Percentiles rank a stretch among this genome's conserved stretches.
Evolutionary conservation across 441 rosid genomes (phyloP).

Genomic region (Cnidoscolus chayamansa): DNA sequence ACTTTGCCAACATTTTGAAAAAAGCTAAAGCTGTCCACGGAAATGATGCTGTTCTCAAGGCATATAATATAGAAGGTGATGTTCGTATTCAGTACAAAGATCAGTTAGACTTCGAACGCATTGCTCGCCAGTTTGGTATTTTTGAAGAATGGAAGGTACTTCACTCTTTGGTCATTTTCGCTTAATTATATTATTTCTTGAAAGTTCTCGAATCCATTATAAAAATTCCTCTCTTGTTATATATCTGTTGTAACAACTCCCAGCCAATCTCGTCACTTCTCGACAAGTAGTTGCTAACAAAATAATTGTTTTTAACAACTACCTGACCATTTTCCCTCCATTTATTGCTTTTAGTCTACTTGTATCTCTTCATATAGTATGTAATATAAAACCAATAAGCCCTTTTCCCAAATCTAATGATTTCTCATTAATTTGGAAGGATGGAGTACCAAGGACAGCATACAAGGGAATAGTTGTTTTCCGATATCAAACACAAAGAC

Average conservation of each 20-base stretch:
- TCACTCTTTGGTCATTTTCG: not conserved
- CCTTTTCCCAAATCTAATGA: not conserved
- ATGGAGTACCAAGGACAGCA: slow-evolving; percentile 90
- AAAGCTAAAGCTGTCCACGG: slow-evolving; percentile 66
- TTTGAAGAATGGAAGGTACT: slow-evolving; percentile 96
- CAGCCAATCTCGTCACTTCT: too few relatives aligned
- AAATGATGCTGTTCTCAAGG: slow-evolving; percentile 61
- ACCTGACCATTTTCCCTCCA: too few relatives aligned
- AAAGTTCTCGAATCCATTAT: too few relatives aligned
- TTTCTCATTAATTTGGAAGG: slow-evolving; percentile 37
- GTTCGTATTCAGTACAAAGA: slow-evolving; percentile 67
- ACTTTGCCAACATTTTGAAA: slow-evolving; percentile 59
- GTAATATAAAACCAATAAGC: too few relatives aligned
- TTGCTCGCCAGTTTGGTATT: slow-evolving; percentile 82
- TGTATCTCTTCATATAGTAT: too few relatives aligned
- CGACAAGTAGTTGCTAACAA: too few relatives aligned
- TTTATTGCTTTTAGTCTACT: too few relatives aligned
- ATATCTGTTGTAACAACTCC: too few relatives aligned
- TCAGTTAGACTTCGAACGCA: slow-evolving; percentile 65
- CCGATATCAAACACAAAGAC: slow-evolving; percentile 54
- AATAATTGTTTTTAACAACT: too few relatives aligned
- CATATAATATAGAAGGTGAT: slow-evolving; percentile 58
- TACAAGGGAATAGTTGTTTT: slow-evolving; percentile 85
- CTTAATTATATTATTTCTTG: too few relatives aligned
- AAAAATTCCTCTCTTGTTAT: too few relatives aligned